phyloP scores from a whole-genome alignment of 2,329 filamentous ascomycete species.

The Apiospora kogelbergensis region DNA sequence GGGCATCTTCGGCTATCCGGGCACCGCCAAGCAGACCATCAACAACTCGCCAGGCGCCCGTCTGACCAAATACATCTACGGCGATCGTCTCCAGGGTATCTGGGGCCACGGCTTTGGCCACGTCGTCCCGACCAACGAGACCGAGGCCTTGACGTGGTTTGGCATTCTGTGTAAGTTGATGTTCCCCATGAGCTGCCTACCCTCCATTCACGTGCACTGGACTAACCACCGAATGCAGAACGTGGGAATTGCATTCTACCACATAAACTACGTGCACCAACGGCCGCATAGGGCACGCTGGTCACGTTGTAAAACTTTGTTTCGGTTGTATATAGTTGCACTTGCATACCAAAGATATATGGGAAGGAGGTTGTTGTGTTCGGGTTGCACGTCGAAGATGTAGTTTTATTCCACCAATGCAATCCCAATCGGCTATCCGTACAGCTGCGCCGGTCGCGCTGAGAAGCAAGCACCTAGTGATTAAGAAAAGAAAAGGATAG shows the following conservation, averaged over 20 bases:
- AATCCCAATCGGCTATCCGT: too few species aligned
- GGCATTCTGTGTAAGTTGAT: conserved; percentile 14
- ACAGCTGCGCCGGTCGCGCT: too few species aligned
- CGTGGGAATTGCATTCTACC: background rate
- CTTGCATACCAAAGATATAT: background rate
- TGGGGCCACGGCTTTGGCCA: conserved; percentile 20
- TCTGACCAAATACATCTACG: conserved; percentile 23
- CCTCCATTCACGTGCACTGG: background rate
- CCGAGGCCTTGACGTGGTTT: conserved; percentile 24
- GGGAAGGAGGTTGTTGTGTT: background rate
- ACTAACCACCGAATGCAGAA: background rate
- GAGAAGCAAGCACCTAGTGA: too few species aligned
- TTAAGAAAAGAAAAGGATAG: too few species aligned
- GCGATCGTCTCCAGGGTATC: conserved; percentile 23
- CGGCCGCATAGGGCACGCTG: background rate
- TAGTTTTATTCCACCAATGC: too few species aligned
- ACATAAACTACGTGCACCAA: background rate
- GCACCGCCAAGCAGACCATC: conserved; percentile 14
- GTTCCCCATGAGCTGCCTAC: background rate
- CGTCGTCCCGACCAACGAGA: conserved; percentile 19
- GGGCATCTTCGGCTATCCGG: conserved; percentile 34
- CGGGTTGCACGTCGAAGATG: too few species aligned
- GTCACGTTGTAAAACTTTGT: background rate
- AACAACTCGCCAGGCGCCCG: conserved; percentile 17
- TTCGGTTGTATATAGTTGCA: background rate